Conservation (phyloP, 306 rosid species). For the Gleditsia sinensis region DNA sequence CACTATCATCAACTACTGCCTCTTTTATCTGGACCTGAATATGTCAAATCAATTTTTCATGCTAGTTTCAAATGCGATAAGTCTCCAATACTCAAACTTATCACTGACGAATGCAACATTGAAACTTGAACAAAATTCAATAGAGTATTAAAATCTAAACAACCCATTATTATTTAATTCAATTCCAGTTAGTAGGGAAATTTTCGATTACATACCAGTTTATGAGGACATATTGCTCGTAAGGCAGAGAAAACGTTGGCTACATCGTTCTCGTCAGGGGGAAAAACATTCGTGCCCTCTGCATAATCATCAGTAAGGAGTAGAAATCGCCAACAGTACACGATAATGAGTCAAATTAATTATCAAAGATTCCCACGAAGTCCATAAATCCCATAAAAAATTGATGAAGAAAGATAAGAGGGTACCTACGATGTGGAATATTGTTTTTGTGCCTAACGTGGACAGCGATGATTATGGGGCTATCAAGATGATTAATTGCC, state of each 20-base stretch:
- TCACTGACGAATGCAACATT: background rate
- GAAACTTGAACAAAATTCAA: background rate
- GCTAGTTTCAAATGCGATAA: background rate
- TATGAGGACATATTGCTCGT: slow-evolving; percentile 66
- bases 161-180: background rate
- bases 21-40: slow-evolving; percentile 67
- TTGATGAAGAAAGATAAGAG: slow-evolving; percentile 32
- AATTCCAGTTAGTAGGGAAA: background rate
- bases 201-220: slow-evolving; percentile 48
- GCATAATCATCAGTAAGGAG: slow-evolving; percentile 10
- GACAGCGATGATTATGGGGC: slow-evolving; percentile 56
- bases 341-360: background rate
- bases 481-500: slow-evolving; percentile 76
- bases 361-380: background rate
- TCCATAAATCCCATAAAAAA: background rate
- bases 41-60: slow-evolving; percentile 16
- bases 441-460: slow-evolving; percentile 68
- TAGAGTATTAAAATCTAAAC: background rate
- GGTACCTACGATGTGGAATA: slow-evolving; percentile 76
- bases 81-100: background rate
- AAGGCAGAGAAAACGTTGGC: slow-evolving; percentile 52
- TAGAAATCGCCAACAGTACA: background rate
- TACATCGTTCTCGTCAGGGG: slow-evolving; percentile 44
- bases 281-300: slow-evolving; percentile 51
- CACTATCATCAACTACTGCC: slow-evolving; percentile 64